Percentiles rank a stretch among this genome's conserved stretches.
Conservation (phyloP, 352 stramenopile genomes). For the Phytopythium kandeliae region DNA sequence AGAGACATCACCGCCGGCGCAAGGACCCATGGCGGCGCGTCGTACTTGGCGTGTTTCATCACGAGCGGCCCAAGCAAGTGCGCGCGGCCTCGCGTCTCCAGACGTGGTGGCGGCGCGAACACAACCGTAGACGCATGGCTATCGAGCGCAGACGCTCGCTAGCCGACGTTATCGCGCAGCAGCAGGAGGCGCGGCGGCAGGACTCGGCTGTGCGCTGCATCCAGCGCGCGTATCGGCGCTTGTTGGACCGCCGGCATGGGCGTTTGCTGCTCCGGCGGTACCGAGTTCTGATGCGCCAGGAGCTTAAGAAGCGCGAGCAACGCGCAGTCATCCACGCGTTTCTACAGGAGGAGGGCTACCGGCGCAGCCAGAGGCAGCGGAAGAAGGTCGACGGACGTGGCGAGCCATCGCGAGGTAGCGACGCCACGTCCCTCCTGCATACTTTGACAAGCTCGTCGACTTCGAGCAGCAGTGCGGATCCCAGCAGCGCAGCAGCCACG, state of each 20-base stretch:
- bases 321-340: constrained; percentile 48
- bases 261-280: constrained; percentile 36
- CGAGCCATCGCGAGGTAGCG: background rate
- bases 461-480: too few relatives aligned
- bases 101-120: constrained; percentile 19
- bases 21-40: constrained; percentile 29
- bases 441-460: too few relatives aligned
- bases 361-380: constrained; percentile 19
- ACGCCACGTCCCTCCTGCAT: background rate
- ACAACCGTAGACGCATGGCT: constrained; percentile 6
- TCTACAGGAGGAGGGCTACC: constrained; percentile 31
- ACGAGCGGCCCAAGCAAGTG: constrained; percentile 21
- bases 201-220: constrained; percentile 20
- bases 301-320: constrained; percentile 45
- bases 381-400: background rate
- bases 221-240: constrained; percentile 22
- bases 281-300: constrained; percentile 33
- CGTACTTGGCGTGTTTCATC: constrained; percentile 15
- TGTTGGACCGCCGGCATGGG: constrained; percentile 24
- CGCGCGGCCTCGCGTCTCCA: constrained; percentile 12
- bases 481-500: background rate
- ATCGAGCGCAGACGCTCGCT: constrained; percentile 6
- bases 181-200: constrained; percentile 17
- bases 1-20: constrained; percentile 28
- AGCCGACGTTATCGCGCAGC: constrained; percentile 17